phyloP scores from a whole-genome alignment of 2,329 filamentous ascomycete species.

The Neurospora sp. region DNA sequence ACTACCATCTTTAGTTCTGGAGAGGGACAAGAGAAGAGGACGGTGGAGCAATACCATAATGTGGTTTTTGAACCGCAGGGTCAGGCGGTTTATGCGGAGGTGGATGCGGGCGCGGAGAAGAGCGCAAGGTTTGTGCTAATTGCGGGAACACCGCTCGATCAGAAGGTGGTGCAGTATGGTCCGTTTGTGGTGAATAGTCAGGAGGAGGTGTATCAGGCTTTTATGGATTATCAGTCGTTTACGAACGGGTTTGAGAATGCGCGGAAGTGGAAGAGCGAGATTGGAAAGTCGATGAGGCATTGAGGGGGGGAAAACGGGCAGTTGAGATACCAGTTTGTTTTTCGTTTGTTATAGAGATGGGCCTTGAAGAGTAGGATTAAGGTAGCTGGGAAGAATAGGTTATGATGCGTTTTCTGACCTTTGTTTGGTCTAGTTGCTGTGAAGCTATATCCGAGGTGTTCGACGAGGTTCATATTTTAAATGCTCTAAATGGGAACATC shows the following conservation, averaged over 20 bases:
- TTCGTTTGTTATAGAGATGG: not conserved
- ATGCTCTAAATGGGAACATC: not conserved
- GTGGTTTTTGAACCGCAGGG: conserved; percentile 78
- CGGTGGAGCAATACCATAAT: conserved; percentile 68
- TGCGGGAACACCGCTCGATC: conserved; percentile 70
- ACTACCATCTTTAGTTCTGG: conserved; percentile 47
- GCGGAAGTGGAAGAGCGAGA: conserved; percentile 72
- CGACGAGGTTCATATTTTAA: not conserved
- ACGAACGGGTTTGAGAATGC: conserved; percentile 75
- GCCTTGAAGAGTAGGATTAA: not conserved
- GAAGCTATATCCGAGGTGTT: not conserved
- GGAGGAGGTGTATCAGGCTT: conserved; percentile 65
- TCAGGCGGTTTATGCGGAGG: conserved; percentile 63
- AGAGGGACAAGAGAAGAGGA: conserved; percentile 34
- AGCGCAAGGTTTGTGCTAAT: conserved; percentile 56
- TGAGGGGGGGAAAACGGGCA: conserved; percentile 11
- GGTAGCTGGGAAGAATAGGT: not conserved
- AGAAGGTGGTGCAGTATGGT: conserved; percentile 74
- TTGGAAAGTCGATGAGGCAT: conserved; percentile 63
- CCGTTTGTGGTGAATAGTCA: conserved; percentile 70
- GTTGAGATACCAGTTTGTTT: not conserved
- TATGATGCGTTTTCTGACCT: not conserved
- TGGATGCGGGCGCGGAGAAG: conserved; percentile 54
- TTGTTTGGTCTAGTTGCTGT: not conserved
- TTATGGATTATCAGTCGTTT: conserved; percentile 64